These are phyloP conservation scores for Hemileccinum rubropunctum DNA, from an alignment of 768 basidiomycete genomes.

Conservation along the genomic window DNA sequence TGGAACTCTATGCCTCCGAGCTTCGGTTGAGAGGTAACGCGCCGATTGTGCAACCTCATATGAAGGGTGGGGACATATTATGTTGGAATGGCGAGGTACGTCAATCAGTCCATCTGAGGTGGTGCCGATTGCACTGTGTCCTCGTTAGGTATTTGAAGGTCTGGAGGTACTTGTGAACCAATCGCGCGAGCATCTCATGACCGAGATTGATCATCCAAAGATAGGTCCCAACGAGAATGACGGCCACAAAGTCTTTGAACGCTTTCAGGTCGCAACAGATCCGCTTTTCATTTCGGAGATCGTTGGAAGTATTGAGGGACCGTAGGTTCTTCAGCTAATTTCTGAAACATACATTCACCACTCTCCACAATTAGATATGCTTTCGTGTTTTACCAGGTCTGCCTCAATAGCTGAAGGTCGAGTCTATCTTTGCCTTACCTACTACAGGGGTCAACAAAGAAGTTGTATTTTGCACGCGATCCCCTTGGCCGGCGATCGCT, in stretches of 20 bases:
- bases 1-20: constrained; percentile 70
- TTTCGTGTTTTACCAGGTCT: constrained; percentile 74
- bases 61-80: constrained; percentile 51
- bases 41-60: constrained; percentile 68
- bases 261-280: constrained; percentile 21
- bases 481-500: constrained; percentile 87
- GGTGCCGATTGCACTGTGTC: background rate
- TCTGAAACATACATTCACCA: background rate
- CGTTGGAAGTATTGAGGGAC: constrained; percentile 71
- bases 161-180: constrained; percentile 49
- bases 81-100: constrained; percentile 87
- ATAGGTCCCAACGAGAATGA: constrained; percentile 66
- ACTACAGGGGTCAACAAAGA: constrained; percentile 40
- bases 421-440: background rate
- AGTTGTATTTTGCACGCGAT: constrained; percentile 74
- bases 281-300: constrained; percentile 46
- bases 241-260: constrained; percentile 50
- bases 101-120: constrained; percentile 1
- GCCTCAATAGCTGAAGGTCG: constrained; percentile 14
- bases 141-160: constrained; percentile 70
- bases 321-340: constrained; percentile 48
- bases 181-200: background rate
- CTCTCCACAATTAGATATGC: constrained; percentile 56
- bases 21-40: constrained; percentile 63
- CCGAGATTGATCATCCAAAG: constrained; percentile 35